A percentile compares a stretch with the other conserved stretches of the same genome.
These are phyloP conservation scores for Pulveroboletus frians DNA, from an alignment of 768 basidiomycete genomes.

Conservation along the genomic window DNA sequence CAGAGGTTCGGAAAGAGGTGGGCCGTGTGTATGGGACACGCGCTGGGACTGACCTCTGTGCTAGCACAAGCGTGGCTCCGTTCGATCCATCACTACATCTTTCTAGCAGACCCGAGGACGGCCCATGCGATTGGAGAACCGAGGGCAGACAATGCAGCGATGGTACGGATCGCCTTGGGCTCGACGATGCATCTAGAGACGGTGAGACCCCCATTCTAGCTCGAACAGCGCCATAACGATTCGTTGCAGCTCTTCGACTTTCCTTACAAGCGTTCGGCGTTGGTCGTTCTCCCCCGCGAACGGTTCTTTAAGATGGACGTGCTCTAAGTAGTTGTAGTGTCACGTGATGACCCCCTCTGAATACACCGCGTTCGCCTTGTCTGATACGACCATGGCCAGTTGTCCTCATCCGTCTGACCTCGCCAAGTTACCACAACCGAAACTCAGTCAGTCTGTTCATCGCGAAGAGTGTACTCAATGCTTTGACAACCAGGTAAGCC, in stretches of 20 bases:
- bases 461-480: constrained; percentile 97
- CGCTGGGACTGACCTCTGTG: background rate
- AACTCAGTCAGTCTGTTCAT: constrained; percentile 67
- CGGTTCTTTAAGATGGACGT: constrained; percentile 23
- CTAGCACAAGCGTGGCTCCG: constrained; percentile 20
- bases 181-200: constrained; percentile 21
- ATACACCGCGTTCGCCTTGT: too few species aligned
- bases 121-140: constrained; percentile 41
- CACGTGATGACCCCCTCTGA: constrained; percentile 8
- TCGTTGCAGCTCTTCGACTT: constrained; percentile 21
- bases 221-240: background rate
- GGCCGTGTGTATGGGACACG: constrained; percentile 9
- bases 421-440: constrained; percentile 48
- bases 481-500: constrained; percentile 81
- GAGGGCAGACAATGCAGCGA: constrained; percentile 26
- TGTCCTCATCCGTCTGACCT: constrained; percentile 55
- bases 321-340: background rate
- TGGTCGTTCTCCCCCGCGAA: constrained; percentile 14
- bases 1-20: constrained; percentile 39
- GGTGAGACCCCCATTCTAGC: constrained; percentile 3
- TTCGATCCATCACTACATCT: constrained; percentile 37
- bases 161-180: constrained; percentile 24
- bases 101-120: constrained; percentile 41
- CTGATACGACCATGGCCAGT: too few species aligned
- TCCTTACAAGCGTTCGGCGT: constrained; percentile 22